A percentile compares a stretch with the other conserved stretches of the same genome.
phyloP scores from a whole-genome alignment of 371 early-diverging fungal species.

The Mucor piriformis region DNA sequence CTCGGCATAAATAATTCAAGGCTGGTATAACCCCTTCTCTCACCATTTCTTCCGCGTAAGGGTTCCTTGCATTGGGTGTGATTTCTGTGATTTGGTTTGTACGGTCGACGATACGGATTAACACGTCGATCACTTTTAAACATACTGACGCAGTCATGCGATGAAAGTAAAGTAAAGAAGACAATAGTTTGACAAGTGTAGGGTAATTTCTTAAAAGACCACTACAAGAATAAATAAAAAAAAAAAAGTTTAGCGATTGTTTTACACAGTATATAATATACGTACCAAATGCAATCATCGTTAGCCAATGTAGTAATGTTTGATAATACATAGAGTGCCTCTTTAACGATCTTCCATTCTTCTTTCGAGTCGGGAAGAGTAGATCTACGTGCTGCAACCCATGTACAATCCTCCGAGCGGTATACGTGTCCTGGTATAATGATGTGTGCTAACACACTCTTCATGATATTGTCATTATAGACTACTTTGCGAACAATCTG shows the following conservation, averaged over 20 bases:
- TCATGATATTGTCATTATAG: conserved; percentile 39
- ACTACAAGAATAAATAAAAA: background rate
- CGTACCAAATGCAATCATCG: conserved; percentile 21
- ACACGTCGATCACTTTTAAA: conserved; percentile 14
- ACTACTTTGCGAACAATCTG: conserved; percentile 39
- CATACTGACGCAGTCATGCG: background rate
- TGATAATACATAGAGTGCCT: conserved; percentile 45
- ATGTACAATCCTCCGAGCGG: background rate
- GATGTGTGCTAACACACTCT: conserved; percentile 28
- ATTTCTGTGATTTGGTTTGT: conserved; percentile 19
- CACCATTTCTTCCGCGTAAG: conserved; percentile 23
- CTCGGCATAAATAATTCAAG: conserved; percentile 1
- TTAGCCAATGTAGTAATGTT: conserved; percentile 42
- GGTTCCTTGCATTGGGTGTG: conserved; percentile 8
- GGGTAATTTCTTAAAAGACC: conserved; percentile 11
- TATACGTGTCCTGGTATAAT: conserved; percentile 21
- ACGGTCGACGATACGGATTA: conserved; percentile 15
- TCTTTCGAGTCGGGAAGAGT: conserved; percentile 20
- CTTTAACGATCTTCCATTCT: conserved; percentile 47
- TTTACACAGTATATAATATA: background rate
- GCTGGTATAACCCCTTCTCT: conserved; percentile 17
- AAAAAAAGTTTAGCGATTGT: background rate
- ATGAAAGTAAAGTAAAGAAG: conserved; percentile 10
- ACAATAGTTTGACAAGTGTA: background rate
- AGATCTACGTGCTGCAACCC: conserved; percentile 10